phyloP scores from a whole-genome alignment of 163 green algal species.

The Trebouxiophyceae sp. region DNA sequence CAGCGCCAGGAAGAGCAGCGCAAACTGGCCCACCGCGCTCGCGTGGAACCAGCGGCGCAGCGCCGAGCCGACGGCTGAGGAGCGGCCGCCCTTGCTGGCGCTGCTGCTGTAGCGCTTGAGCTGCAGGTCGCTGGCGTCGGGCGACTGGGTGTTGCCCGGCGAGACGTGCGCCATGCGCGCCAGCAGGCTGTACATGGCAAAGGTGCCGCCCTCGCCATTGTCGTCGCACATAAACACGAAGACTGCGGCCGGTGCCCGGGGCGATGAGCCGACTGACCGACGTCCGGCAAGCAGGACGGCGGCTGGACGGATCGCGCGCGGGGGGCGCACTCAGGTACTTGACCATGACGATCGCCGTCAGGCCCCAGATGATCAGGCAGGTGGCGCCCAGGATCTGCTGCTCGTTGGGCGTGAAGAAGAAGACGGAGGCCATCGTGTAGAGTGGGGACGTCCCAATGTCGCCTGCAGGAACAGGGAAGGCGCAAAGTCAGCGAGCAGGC shows the following conservation, averaged over 20 bases:
- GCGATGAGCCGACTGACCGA: neutral
- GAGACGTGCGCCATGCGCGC: neutral
- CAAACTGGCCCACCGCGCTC: neutral
- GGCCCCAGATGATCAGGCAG: slow-evolving; percentile 22
- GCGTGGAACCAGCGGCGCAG: neutral
- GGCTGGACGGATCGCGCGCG: no score
- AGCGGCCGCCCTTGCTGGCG: slow-evolving; percentile 2
- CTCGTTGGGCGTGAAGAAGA: neutral
- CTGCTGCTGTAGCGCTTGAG: slow-evolving; percentile 10
- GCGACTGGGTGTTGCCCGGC: slow-evolving; percentile 2
- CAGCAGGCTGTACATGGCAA: slow-evolving; percentile 43
- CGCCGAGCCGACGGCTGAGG: neutral
- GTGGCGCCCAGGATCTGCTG: slow-evolving; percentile 15
- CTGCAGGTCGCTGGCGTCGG: neutral
- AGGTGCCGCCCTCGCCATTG: slow-evolving; percentile 16
- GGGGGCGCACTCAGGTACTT: slow-evolving; percentile 8
- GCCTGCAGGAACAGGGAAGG: slow-evolving; percentile 2
- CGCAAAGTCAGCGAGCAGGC: neutral
- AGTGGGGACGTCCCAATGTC: slow-evolving; percentile 27
- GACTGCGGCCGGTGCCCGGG: neutral
- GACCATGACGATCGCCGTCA: slow-evolving; percentile 21
- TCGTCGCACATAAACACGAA: neutral
- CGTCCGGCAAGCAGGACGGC: neutral
- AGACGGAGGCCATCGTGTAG: slow-evolving; percentile 14
- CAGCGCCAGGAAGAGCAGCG: slow-evolving; percentile 25